Evolutionary conservation across 345 rosid genomes (phyloP).

Genomic region (Lenwebbia sp.): DNA sequence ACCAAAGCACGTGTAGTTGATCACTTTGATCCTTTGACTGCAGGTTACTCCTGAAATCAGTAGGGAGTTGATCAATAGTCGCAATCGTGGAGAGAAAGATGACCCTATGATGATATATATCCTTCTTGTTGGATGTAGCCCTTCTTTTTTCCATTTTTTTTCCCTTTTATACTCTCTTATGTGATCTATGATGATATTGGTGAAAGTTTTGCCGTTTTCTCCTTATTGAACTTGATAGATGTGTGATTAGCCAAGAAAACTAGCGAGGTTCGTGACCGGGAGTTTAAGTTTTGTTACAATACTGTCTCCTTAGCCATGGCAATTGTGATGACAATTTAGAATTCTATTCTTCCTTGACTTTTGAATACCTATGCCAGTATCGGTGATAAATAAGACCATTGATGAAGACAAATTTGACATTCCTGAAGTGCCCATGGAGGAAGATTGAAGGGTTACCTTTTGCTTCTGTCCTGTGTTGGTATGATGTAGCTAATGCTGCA

Average conservation of each 20-base stretch:
- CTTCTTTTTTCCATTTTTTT: not conserved
- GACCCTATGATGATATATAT: conserved; percentile 61
- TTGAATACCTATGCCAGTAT: conserved; percentile 36
- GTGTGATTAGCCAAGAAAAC: not conserved
- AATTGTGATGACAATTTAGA: not conserved
- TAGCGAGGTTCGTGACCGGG: not conserved
- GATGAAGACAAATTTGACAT: conserved; percentile 89
- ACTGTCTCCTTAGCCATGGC: not conserved
- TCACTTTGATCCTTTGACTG: not conserved
- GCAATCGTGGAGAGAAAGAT: conserved; percentile 87
- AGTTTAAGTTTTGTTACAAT: not conserved
- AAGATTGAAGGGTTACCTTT: conserved; percentile 33
- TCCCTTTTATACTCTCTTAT: not conserved
- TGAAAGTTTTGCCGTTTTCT: not conserved
- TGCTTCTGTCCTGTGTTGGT: not conserved
- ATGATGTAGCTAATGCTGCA: not conserved
- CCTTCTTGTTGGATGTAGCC: conserved; percentile 27
- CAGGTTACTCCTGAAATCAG: conserved; percentile 83
- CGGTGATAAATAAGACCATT: conserved; percentile 55
- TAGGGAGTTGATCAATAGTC: conserved; percentile 67
- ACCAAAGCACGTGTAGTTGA: not conserved
- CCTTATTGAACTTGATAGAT: no score
- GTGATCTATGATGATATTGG: not conserved
- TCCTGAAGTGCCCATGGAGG: conserved; percentile 99
- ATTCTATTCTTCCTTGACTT: conserved; percentile 41